Evolutionary conservation across 306 rosid species (phyloP).

Genomic region (Prunus salicina): DNA sequence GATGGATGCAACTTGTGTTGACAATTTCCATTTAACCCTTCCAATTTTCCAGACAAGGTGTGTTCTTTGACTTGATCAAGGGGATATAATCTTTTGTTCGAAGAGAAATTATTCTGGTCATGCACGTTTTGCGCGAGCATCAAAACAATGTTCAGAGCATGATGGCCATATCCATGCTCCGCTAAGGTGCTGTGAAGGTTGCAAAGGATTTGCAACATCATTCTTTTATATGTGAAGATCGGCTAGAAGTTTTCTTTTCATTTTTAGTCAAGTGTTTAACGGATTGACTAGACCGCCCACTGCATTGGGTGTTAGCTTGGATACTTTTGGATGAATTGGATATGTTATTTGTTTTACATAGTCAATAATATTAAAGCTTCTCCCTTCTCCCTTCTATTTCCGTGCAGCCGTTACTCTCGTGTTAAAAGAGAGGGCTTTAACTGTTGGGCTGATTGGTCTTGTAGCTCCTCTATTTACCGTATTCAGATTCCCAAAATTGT

Average conservation of each 20-base stretch:
- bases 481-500: not conserved
- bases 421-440: too few species aligned
- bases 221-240: not conserved
- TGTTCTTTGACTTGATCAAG: conserved; percentile 69
- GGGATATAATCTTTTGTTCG: not conserved
- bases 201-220: not conserved
- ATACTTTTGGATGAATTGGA: not conserved
- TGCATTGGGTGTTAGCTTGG: not conserved
- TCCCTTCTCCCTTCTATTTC: not conserved
- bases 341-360: not conserved
- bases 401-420: not conserved
- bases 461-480: not conserved
- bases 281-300: not conserved
- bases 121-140: not conserved
- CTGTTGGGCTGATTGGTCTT: not conserved
- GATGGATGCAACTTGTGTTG: conserved; percentile 16
- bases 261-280: not conserved
- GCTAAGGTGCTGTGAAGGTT: conserved; percentile 3
- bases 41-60: conserved; percentile 67
- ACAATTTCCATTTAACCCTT: conserved; percentile 14
- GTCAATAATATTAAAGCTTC: not conserved
- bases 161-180: not conserved
- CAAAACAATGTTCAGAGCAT: not conserved
- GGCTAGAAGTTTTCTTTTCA: conserved; percentile 4
- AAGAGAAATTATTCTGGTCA: conserved; percentile 4